phyloP scores from a whole-genome alignment of 345 rosid genomes.

The Brassica cretica region DNA sequence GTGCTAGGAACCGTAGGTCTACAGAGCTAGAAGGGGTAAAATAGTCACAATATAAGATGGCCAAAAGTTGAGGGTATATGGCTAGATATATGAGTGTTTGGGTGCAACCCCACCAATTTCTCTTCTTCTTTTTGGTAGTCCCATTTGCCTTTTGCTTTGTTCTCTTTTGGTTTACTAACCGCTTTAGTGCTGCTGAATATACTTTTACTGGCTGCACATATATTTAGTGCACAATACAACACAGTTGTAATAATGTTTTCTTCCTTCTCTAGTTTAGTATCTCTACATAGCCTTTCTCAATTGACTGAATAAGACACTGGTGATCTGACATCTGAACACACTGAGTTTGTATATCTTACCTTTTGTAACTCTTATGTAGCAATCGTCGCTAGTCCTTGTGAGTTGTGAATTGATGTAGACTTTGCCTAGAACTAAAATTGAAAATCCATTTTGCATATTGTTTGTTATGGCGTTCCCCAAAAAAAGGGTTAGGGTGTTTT shows the following conservation, averaged over 20 bases:
- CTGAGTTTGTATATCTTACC: not conserved
- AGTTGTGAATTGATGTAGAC: not conserved
- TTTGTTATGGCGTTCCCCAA: slow-evolving; percentile 21
- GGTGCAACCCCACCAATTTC: no score
- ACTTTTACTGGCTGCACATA: not conserved
- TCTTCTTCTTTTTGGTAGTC: slow-evolving; percentile 13
- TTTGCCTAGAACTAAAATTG: not conserved
- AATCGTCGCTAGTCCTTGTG: not conserved
- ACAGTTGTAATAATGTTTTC: not conserved
- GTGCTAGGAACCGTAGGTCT: no score
- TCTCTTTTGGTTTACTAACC: slow-evolving; percentile 18
- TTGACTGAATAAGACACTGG: not conserved
- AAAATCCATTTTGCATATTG: not conserved
- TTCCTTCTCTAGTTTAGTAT: not conserved
- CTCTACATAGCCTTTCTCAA: not conserved
- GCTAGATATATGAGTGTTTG: no score
- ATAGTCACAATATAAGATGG: no score
- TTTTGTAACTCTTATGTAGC: not conserved
- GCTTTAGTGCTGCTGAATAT: slow-evolving; percentile 10
- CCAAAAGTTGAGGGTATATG: no score
- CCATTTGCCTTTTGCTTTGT: slow-evolving; percentile 32
- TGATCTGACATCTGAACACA: not conserved
- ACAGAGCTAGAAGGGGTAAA: no score
- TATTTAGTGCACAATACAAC: slow-evolving; percentile 1
- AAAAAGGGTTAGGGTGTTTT: not conserved